Base-by-base conservation (phyloP, 148 eudicot genomes). In the Dianthus caryophyllus region DNA sequence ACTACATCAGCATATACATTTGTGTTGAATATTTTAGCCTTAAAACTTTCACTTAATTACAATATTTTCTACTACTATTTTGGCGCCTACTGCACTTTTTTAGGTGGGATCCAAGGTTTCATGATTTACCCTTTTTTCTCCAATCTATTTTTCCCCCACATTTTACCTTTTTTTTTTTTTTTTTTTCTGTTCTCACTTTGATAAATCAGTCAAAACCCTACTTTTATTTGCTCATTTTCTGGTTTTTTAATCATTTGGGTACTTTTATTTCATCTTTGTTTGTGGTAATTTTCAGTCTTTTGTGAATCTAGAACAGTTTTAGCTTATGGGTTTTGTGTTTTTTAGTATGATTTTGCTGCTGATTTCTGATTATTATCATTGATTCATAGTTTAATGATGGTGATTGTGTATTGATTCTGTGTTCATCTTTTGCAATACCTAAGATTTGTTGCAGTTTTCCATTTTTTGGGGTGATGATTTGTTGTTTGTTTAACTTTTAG, bases 31-130 rank as follows among this genome's bases (percentile, higher is more conserved):
- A n/a, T n/a, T n/a, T n/a, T n/a, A n/a, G n/a, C n/a, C n/a, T 33
- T 33, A 2, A 33, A 33, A 2, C 7, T 33, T 7, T 33, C 38
- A 7, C 6, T 41, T 41, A 41, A 1, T 41, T 41, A 9, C 44
- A 41, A 41, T 33, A 33, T 2, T 9, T 41, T 41, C 26, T 24
- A 25, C n/a, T n/a, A n/a, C n/a, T 54, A 0, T 44, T 67, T 74
- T 74, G 77, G 77, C 77, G 77, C 77, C 68, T 68, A 69, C 64
- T 68, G 16, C 49, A 43, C 61, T 67, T 62, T 67, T 33, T 33
- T 33, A 27, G 65, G 61, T 65, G 55, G 74, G 74, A 71, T 50
- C 46, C 33, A 22, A 47, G 33, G 16, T 17, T 43, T n/a, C 27
- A 48, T 55, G 63, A 64, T 55, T 63, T 55, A 30, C 44, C 46